phyloP scores from a whole-genome alignment of 768 basidiomycete genomes.

The Boletus subcaerulescens region DNA sequence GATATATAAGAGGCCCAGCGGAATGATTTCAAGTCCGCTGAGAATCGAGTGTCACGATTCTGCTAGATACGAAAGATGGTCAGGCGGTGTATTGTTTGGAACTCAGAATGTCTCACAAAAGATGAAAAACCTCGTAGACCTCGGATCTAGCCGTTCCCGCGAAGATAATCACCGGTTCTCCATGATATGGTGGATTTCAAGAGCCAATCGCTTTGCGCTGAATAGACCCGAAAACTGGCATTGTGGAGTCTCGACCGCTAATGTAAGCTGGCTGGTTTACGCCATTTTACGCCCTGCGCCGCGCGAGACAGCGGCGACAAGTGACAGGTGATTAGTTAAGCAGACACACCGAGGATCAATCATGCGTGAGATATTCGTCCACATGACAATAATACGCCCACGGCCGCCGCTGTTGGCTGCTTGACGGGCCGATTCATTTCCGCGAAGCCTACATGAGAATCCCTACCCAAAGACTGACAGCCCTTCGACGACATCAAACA shows the following conservation, averaged over 20 bases:
- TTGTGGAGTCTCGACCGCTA: neutral
- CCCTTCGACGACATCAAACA: no score
- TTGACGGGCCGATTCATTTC: conserved; percentile 15
- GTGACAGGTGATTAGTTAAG: neutral
- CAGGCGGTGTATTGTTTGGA: neutral
- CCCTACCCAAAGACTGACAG: no score
- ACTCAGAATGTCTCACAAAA: conserved; percentile 14
- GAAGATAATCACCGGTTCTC: neutral
- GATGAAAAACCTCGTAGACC: neutral
- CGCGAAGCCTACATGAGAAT: conserved; percentile 11
- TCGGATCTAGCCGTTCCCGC: neutral
- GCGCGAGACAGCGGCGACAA: neutral
- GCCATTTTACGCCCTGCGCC: neutral
- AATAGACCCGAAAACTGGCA: neutral
- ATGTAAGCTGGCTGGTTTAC: no score
- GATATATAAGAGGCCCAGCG: conserved; percentile 11
- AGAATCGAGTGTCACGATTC: conserved; percentile 6
- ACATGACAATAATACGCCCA: neutral
- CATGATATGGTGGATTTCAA: neutral
- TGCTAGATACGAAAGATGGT: conserved; percentile 2
- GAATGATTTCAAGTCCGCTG: conserved; percentile 26
- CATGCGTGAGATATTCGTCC: neutral
- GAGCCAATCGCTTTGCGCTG: neutral
- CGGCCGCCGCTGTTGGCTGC: neutral
- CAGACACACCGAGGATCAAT: neutral